Evolutionary conservation across 2,329 filamentous ascomycete genomes (phyloP), one percentile per base, ranked within the genome.

Genomic region (Tolypocladium tropicale): DNA sequence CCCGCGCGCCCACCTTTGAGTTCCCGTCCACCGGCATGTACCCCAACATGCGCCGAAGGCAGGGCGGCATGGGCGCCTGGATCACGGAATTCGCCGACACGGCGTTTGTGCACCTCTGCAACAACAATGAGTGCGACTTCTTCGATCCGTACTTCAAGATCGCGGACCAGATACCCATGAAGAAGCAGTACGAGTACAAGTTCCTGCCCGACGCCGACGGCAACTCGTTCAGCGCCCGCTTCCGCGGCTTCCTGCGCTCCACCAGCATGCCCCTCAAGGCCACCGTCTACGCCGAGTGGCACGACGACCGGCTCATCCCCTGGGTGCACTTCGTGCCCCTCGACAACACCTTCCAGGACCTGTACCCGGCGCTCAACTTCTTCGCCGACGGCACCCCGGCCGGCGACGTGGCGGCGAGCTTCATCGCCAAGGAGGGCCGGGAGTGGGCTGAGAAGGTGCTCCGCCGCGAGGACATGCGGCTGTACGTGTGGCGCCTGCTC

Each of bases 271-370:
- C 84, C 1, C 79, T 90, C 65, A 90, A 90, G 70, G 79, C 83
- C 14, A 89, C 86, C 4, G 77, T 90, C 48, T 90, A 87, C 66
- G 74, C 80, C 10, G 88, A 90, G 67, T 90, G 88, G 88, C 86
- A 90, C 65, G 86, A 90, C 65, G 78, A 81, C 48, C 77, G 87
- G 7, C 74, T 90, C 0, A 71, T 82, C 16, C 81, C 85, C 0
- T 91, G 87, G 87, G 73, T 80, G 59, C 88, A 91, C 69, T 90
- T 88, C 62, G 81, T 85, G 1, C 87, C 88, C 2, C 77, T 90
- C 63, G 84, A 89, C 67, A 86, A 86, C 63, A 80, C 80, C 1
- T 86, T 83, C 57, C 74, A 80, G 54, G 88, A 90, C 51, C 66
- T 89, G 11, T 89, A 87, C 61, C 78, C 78, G 11, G 75, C 85